Base-by-base conservation (phyloP, 2,329 filamentous ascomycete genomes). In the Penicillium vulpinum region DNA sequence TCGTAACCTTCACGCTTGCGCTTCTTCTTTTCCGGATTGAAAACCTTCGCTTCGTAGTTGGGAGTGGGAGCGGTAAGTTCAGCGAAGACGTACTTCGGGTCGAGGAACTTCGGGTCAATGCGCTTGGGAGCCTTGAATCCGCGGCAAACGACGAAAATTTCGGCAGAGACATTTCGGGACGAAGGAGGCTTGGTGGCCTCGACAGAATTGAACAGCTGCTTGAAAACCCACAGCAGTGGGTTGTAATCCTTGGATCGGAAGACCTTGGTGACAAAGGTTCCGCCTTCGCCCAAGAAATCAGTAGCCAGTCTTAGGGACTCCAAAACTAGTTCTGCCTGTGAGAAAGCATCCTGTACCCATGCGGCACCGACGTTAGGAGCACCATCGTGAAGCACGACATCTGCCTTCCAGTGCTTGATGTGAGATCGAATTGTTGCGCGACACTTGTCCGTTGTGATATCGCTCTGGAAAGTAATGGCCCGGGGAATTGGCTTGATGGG, bases 201-300 rank as follows among this genome's bases (percentile, higher is more conserved):
- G 62, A 99, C 94, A 64, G 94, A 95, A 46, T 84, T 83, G 79
- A 99, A 99, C 0, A 99, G 83, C 75, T 99, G 94, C 73, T 96
- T 96, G 80, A 97, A 92, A 33, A 97, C 92, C 94, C 94, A 99
- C 47, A 97, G 83, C 44, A 99, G 78, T 57, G 91, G 88, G 73
- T 97, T 97, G 80, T 96, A 97, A 73, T 99, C 93, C 73, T 97
- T 97, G 33, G 91, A 96, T 61, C 94, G 82, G 81, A 99, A 99
- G 41, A 99, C 91, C 77, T 99, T 99, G 54, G 93, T 97, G 43
- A 97, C 92, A 63, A 97, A 97, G 9, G 88, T 93, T 62, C 94
- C 94, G 44, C 92, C 91, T 73, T 93, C 89, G 18, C 86, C 83
- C 56, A 99, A 78, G 67, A 99, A 99, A 65, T 99, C 93, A 0